These are phyloP conservation scores for Artemisia annua DNA, from an alignment of 129 eudicot genomes.

Conservation along the genomic window DNA sequence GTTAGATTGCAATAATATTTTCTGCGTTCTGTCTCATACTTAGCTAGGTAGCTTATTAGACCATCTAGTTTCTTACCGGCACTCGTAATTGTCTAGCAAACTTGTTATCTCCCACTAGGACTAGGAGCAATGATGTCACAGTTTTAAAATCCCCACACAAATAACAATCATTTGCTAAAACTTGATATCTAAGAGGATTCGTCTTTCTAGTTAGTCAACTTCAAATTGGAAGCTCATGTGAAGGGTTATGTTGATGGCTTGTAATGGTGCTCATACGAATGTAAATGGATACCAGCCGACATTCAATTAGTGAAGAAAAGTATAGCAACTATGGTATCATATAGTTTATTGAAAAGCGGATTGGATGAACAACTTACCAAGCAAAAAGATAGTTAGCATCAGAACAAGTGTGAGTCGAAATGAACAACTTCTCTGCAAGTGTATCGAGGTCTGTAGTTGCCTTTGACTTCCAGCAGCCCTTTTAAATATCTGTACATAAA, in stretches of 20 bases:
- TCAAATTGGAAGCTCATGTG: not conserved
- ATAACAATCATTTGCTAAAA: not conserved
- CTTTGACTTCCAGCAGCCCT: constrained; percentile 58
- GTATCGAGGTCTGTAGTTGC: constrained; percentile 46
- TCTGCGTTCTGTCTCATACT: not conserved
- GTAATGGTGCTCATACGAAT: not conserved
- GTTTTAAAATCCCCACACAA: constrained; percentile 5
- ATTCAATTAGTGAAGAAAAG: not conserved
- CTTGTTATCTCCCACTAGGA: not conserved
- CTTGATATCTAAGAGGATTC: not conserved
- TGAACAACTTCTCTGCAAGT: constrained; percentile 43
- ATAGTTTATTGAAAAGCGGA: not conserved
- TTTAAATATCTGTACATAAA: constrained; percentile 53
- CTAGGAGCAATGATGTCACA: constrained; percentile 6
- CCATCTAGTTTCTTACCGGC: not conserved
- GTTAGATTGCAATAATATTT: not conserved
- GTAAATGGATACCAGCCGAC: not conserved
- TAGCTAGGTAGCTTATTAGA: not conserved
- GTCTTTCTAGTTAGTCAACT: constrained; percentile 16
- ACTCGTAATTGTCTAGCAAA: not conserved
- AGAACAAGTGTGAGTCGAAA: constrained; percentile 52
- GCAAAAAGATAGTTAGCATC: constrained; percentile 62
- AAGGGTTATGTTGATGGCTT: constrained; percentile 1
- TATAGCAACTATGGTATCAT: not conserved
- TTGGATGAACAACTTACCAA: constrained; percentile 51